phyloP scores from a whole-genome alignment of 768 basidiomycete genomes.

The Trametes sanguinea region DNA sequence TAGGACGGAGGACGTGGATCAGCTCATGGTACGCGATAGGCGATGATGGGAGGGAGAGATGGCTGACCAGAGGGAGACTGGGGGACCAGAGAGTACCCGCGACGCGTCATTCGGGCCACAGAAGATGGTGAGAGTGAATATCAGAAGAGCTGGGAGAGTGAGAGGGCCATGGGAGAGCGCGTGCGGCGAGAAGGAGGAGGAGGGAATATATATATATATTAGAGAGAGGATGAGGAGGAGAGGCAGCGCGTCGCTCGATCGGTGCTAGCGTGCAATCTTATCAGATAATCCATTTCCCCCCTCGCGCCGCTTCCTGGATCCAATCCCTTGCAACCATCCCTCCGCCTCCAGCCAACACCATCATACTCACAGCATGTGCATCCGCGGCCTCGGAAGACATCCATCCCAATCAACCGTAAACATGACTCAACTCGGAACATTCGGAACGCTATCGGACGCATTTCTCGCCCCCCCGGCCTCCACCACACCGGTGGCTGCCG shows the following conservation, averaged over 20 bases:
- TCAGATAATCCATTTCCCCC: too few relatives aligned
- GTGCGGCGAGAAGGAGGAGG: background rate
- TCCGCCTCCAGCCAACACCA: too few relatives aligned
- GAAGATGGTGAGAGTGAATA: background rate
- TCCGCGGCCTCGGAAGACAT: too few relatives aligned
- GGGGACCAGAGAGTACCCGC: slow-evolving; percentile 17
- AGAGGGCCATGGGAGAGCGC: background rate
- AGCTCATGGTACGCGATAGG: background rate
- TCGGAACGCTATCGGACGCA: too few relatives aligned
- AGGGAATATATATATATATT: background rate
- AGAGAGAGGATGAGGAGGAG: background rate
- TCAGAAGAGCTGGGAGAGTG: background rate
- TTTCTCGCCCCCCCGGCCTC: too few relatives aligned
- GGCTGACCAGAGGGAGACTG: slow-evolving; percentile 19
- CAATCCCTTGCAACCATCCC: too few relatives aligned
- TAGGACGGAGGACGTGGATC: background rate
- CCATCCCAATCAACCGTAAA: too few relatives aligned
- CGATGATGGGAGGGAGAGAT: background rate
- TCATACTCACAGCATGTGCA: too few relatives aligned
- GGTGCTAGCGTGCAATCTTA: background rate
- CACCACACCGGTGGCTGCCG: too few relatives aligned
- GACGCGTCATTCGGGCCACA: slow-evolving; percentile 1
- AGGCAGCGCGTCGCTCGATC: background rate
- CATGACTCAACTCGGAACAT: too few relatives aligned
- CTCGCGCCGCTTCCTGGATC: too few relatives aligned